These are phyloP conservation scores for Penicillium odoratum DNA, from an alignment of 495 filamentous ascomycete genomes.

Conservation along the genomic window DNA sequence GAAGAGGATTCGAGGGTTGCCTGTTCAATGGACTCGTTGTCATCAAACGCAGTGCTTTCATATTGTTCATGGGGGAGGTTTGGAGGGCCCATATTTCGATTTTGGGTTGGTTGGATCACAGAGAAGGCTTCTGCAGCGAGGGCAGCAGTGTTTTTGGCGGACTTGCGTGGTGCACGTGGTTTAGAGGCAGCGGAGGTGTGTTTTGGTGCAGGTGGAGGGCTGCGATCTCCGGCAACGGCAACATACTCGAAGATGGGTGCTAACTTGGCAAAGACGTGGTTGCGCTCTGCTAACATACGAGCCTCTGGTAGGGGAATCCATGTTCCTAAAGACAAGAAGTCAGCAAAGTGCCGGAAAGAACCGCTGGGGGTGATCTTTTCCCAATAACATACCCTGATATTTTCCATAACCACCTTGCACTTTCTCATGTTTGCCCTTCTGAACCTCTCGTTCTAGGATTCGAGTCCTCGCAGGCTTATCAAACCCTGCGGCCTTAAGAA, in stretches of 20 bases:
- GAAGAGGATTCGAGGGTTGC: constrained; percentile 76
- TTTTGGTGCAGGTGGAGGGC: constrained; percentile 90
- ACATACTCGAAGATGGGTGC: constrained; percentile 86
- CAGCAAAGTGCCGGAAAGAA: constrained; percentile 3
- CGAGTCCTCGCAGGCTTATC: constrained; percentile 91
- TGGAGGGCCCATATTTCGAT: constrained; percentile 44
- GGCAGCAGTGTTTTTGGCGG: constrained; percentile 23
- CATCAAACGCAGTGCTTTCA: constrained; percentile 61
- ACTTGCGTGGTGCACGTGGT: constrained; percentile 62
- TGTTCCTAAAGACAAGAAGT: constrained; percentile 61
- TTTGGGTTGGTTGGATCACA: constrained; percentile 41
- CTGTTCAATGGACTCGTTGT: constrained; percentile 82
- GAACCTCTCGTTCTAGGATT: constrained; percentile 94
- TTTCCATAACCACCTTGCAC: constrained; percentile 98
- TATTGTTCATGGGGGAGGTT: constrained; percentile 56
- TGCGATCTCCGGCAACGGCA: constrained; percentile 76
- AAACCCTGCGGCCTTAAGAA: constrained; percentile 80
- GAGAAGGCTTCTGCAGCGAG: constrained; percentile 37
- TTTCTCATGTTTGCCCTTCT: constrained; percentile 95
- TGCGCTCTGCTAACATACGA: constrained; percentile 76
- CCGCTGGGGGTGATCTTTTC: background rate
- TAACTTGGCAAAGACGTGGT: constrained; percentile 79
- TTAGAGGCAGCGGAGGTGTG: constrained; percentile 70
- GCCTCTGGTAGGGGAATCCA: constrained; percentile 92
- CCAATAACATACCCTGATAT: constrained; percentile 71